Evolutionary conservation across 805 yeast genomes (phyloP).

Genomic region (Kluyveromyces lactis): DNA sequence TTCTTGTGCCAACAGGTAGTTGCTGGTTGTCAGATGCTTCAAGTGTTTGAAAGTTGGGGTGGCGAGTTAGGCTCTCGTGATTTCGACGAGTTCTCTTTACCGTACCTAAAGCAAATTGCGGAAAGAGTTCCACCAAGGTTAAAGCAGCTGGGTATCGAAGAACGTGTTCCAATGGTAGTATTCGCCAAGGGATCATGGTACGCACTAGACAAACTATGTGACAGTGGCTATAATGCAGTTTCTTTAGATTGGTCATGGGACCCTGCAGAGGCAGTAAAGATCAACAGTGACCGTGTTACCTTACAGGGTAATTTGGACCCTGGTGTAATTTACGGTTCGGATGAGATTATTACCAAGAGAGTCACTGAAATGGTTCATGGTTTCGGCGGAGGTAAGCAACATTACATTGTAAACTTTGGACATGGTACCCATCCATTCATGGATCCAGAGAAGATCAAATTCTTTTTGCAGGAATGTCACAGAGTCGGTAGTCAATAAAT

Average conservation of each 20-base stretch:
- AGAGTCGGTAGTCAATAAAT: constrained; percentile 44
- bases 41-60: constrained; percentile 96
- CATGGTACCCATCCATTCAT: constrained; percentile 98
- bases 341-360: constrained; percentile 69
- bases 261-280: constrained; percentile 76
- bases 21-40: constrained; percentile 98
- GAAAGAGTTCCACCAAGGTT: constrained; percentile 60
- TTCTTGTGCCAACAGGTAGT: constrained; percentile 89
- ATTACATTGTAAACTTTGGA: constrained; percentile 91
- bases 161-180: constrained; percentile 75
- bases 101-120: constrained; percentile 74
- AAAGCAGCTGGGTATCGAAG: constrained; percentile 59
- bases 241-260: constrained; percentile 88
- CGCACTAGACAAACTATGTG: constrained; percentile 78
- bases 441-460: constrained; percentile 84
- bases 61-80: constrained; percentile 91
- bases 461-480: constrained; percentile 82
- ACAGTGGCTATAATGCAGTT: constrained; percentile 75
- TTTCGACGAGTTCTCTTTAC: constrained; percentile 80
- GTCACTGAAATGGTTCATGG: constrained; percentile 83
- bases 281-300: constrained; percentile 66
- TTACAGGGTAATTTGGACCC: constrained; percentile 96
- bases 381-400: constrained; percentile 89
- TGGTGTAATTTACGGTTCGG: constrained; percentile 85
- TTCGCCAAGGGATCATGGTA: constrained; percentile 98